Percentiles rank a stretch among this genome's conserved stretches.
Conservation (phyloP, 768 basidiomycete species). For the Megacollybia marginata region DNA sequence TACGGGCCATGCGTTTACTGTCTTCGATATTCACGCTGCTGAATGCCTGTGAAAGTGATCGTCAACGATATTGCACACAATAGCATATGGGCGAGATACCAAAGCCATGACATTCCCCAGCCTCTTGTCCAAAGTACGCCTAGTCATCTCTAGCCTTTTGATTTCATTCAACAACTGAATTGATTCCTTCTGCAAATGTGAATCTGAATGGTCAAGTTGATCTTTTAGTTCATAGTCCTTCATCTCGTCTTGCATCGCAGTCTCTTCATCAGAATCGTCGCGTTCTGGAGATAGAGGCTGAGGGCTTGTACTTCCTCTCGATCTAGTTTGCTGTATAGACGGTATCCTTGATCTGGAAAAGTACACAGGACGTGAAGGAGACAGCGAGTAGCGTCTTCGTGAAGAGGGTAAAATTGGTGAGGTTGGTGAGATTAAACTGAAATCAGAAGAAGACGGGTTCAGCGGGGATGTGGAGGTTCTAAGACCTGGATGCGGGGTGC, state of each 20-base stretch:
- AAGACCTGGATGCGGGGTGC: conserved; percentile 43
- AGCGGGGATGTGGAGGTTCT: conserved; percentile 4
- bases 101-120: conserved; percentile 46
- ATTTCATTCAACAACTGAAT: conserved; percentile 42
- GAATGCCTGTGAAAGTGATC: conserved; percentile 27
- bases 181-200: conserved; percentile 35
- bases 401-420: no score
- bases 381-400: no score
- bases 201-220: conserved; percentile 7
- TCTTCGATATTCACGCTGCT: conserved; percentile 42
- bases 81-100: conserved; percentile 16
- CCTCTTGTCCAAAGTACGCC: conserved; percentile 34
- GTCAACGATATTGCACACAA: not conserved
- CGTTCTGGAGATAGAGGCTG: no score
- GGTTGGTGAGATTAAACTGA: no score
- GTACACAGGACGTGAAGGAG: no score
- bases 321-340: no score
- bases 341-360: no score
- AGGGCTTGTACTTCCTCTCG: no score
- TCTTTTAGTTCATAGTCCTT: not conserved
- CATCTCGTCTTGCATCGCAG: not conserved
- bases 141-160: conserved; percentile 33
- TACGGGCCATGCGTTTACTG: conserved; percentile 30
- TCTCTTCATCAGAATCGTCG: conserved; percentile 5
- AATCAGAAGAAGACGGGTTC: not conserved